Conservation (phyloP, 2,329 filamentous ascomycete genomes). For the Pseudogymnoascus sp. region DNA sequence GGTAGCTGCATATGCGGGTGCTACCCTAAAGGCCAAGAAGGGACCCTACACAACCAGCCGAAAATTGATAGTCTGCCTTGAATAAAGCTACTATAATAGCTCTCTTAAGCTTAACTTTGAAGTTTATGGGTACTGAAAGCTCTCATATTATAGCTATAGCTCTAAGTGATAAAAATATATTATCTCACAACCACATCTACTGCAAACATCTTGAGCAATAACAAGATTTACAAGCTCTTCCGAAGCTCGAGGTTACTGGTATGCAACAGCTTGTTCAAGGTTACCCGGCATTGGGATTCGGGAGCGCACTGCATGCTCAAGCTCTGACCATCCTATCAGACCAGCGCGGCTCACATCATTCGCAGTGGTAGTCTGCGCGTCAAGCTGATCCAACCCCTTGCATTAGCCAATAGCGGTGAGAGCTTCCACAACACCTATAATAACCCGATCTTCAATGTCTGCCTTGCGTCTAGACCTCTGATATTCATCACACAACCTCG, state of each 20-base stretch:
- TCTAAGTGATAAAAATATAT: background rate
- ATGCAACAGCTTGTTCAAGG: background rate
- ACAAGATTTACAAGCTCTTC: background rate
- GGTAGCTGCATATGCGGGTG: background rate
- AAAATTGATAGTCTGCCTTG: background rate
- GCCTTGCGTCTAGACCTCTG: background rate
- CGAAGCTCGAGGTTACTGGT: background rate
- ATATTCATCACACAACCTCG: background rate
- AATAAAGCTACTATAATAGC: background rate
- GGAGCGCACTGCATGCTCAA: background rate
- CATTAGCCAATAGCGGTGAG: background rate
- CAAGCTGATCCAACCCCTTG: background rate
- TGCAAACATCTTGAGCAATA: background rate
- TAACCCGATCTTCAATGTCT: background rate
- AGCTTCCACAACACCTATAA: background rate
- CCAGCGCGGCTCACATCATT: background rate
- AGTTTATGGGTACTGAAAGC: background rate
- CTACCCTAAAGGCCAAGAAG: background rate
- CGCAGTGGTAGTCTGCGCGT: background rate
- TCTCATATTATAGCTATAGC: background rate
- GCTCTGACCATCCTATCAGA: background rate
- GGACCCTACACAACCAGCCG: background rate
- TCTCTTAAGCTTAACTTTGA: background rate
- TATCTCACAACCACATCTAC: background rate
- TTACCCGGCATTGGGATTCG: background rate